Evolutionary conservation across 352 stramenopile species (phyloP), one percentile per base, ranked within the genome.

Genomic region (Globisporangium emineosum): DNA sequence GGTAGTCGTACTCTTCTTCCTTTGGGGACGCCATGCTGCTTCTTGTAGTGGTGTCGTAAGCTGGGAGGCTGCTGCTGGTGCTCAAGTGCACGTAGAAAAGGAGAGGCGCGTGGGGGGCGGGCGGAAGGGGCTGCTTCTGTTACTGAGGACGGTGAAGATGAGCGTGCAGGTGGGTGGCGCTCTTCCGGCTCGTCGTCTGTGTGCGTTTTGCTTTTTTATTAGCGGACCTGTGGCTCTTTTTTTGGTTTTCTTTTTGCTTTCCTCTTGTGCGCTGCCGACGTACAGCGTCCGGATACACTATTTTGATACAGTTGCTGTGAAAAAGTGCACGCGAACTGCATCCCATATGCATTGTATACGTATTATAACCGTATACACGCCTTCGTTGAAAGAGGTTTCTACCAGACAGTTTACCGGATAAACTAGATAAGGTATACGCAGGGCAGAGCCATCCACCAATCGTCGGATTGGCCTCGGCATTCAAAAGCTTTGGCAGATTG

Each of bases 1-100:
- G 81, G 65, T 96, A 96, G 73, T 96, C 87, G 70, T 96, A 96
- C 68, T 94, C 86, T 61, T 96, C 87, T 72, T 96, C 87, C 66
- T 89, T 91, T 32, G 87, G 81, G 37, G 86, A 94, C 61, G 84
- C 86, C 86, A 94, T 94, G 43, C 27, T 50, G 23, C 8, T 29
- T 27, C 1, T 42, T 32, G 7, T n/a, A 29, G 27, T 29, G 29
- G 29, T n/a, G n/a, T n/a, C n/a, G 29, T 9, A 5, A 3, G 29
- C 17, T 35, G 49, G 21, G n/a, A 17, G 29, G 47, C 47, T 35
- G 23, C 23, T 57, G 33, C 32, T 56, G 15, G 5, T 42, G 43
- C n/a, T 21, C 21, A 21, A 15, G 10, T 12, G 23, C 1, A 15
- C 25, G 13, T 29, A 62, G 13, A 59, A 51, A 52, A n/a, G n/a